Percentiles rank a stretch among this genome's conserved stretches.
phyloP scores from a whole-genome alignment of 1,139 yeast genomes.

The Yamadazyma membranifaciens region DNA sequence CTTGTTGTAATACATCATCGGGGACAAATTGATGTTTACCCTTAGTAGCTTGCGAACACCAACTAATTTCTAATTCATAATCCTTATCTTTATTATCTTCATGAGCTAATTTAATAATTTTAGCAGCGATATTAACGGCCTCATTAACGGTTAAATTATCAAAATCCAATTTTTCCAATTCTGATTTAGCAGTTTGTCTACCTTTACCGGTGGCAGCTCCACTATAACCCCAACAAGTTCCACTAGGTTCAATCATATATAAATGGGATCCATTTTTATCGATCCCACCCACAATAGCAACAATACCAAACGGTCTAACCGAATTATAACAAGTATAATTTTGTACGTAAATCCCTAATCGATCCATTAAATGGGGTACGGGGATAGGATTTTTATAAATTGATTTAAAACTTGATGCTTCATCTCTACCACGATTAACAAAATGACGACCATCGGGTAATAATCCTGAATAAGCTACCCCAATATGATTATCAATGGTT shows the following conservation, averaged over 20 bases:
- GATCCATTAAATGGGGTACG: slow-evolving; percentile 79
- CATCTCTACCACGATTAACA: slow-evolving; percentile 90
- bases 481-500: slow-evolving; percentile 89
- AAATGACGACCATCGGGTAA: slow-evolving; percentile 96
- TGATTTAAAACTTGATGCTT: slow-evolving; percentile 76
- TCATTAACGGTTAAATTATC: slow-evolving; percentile 69
- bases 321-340: slow-evolving; percentile 95
- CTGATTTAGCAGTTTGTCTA: slow-evolving; percentile 93
- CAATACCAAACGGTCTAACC: slow-evolving; percentile 95
- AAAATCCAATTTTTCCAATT: slow-evolving; percentile 84
- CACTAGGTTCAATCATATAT: slow-evolving; percentile 97
- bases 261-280: slow-evolving; percentile 88
- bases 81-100: slow-evolving; percentile 98
- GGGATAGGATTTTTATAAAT: slow-evolving; percentile 76
- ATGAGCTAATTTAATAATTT: slow-evolving; percentile 88
- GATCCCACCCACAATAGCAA: slow-evolving; percentile 90
- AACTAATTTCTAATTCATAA: slow-evolving; percentile 89
- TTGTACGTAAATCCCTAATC: slow-evolving; percentile 90
- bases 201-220: slow-evolving; percentile 99
- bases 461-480: slow-evolving; percentile 91
- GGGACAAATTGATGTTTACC: slow-evolving; percentile 85
- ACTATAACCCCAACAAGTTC: slow-evolving; percentile 93
- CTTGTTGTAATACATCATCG: slow-evolving; percentile 73
- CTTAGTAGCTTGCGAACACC: slow-evolving; percentile 77
- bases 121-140: slow-evolving; percentile 92